These are phyloP conservation scores for Tetraselmis chui DNA, from an alignment of 139 green algal genomes.

Conservation along the genomic window DNA sequence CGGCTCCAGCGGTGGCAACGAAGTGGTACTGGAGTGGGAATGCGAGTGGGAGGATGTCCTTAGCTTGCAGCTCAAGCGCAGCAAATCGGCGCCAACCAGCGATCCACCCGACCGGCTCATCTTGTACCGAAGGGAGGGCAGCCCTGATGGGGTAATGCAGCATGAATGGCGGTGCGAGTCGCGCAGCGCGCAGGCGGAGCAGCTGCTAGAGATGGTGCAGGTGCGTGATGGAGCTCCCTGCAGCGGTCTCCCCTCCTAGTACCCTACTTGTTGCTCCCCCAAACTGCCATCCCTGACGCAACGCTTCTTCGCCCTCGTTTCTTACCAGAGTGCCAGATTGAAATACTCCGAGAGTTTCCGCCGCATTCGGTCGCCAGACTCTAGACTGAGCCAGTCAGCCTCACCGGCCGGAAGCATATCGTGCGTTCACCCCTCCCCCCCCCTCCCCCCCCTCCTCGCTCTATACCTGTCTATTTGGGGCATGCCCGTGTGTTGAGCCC, in stretches of 20 bases:
- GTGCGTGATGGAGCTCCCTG: not conserved
- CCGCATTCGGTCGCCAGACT: not conserved
- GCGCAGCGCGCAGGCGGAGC: not conserved
- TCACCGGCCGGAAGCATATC: too few species aligned
- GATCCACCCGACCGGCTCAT: not conserved
- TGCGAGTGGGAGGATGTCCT: not conserved
- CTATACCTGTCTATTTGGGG: too few species aligned
- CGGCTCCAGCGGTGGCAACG: not conserved
- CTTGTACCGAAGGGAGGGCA: not conserved
- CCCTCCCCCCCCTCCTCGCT: not conserved
- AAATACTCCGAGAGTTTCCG: not conserved
- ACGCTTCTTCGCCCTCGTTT: not conserved
- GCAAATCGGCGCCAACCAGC: not conserved
- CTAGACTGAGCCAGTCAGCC: too few species aligned
- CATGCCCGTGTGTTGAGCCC: too few species aligned
- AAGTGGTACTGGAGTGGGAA: not conserved
- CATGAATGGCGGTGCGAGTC: not conserved
- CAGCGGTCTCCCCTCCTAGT: not conserved
- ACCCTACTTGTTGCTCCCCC: too few species aligned
- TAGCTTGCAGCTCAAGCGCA: not conserved
- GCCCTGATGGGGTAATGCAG: not conserved
- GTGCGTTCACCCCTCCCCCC: not conserved
- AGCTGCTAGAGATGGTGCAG: not conserved
- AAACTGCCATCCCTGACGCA: not conserved
- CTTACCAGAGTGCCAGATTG: not conserved